Base-by-base conservation (phyloP, 257 asterid genomes). In the Phtheirospermum japonicum region DNA sequence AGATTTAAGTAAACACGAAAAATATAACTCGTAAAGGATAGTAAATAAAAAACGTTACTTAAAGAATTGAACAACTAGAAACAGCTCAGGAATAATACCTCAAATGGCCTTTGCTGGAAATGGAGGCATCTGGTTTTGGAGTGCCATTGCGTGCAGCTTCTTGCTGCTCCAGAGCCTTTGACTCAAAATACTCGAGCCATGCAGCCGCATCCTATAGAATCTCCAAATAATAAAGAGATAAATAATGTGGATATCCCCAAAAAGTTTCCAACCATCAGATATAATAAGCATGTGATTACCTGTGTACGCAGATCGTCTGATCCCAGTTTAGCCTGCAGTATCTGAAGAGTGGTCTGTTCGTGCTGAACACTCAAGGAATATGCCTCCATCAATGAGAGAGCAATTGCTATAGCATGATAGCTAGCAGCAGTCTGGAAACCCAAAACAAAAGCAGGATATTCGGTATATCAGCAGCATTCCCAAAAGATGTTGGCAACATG, bases 361-460 rank as follows among this genome's bases (percentile, higher is more conserved):
- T 50, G 57, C 39, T 54, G 59, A 30, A 26, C 39, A 13, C 39
- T 26, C 18, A 54, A 37, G 10, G 36, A 26, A n/a, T 26, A 54
- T 12, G 59, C 59, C 39, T 30, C 59, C 59, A 54, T 26, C 36
- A 26, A 28, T 12, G 36, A 26, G 18, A 54, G 39, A 26, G 59
- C 95, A 62, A 93, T 89, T 26, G 99, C 96, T 71, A 93, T 58
- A 61, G 99, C 97, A 80, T 93, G 99, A 80, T 89, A 87, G 78
- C 97, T 89, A n/a, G 87, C 96, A 26, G 99, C 99, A 61, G 99
- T 93, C 76, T 76, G 62, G 12, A 59, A 54, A 36, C 58, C 61
- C 42, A 45, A 34, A 53, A 59, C 7, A 9, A 43, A 54, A 14
- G 34, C 10, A 17, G 20, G 46, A 56, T 17, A 50, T 59, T 60